Base-by-base conservation (phyloP, 2,329 filamentous ascomycete genomes). In the Shiraia sp. region DNA sequence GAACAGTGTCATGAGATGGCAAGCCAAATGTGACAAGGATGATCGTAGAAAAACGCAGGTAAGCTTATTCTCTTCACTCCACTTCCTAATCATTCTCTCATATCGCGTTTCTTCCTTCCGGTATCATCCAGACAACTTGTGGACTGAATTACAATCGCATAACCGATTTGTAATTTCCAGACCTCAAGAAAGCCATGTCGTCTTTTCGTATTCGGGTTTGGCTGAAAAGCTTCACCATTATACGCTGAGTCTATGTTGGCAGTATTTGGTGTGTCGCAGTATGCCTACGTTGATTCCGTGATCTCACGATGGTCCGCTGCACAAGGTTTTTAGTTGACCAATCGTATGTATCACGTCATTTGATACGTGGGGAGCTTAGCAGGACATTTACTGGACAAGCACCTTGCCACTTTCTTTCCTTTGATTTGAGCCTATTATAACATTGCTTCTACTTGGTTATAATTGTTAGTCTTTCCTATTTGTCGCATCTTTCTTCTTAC, bases 1-100 rank as follows among this genome's bases (percentile, higher is more conserved):
- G 73, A 90, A 87, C 49, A 90, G 83, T 50, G 84, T 90, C 5
- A 78, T 87, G 63, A 75, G 88, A 52, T 80, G 78, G 66, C 58
- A 87, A 40, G 71, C 84, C 19, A 83, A 83, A 62, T 78, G 79
- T 54, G 81, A 83, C 36, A 87, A 82, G 65, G 83, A 85, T 28
- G 49, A 55, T 17, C 76, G 76, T 36, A 88, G 81, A 67, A 87
- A 82, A 69, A 67, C 24, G 36, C 61, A 65, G 59, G 66, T 69
- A 55, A 57, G 65, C 13, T 15, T 38, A 10, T 27, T 16, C 8
- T 40, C 33, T 19, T 34, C 17, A n/a, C 6, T 44, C 9, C 6
- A 14, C 10, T 26, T 17, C 10, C 24, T 1, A 32, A 14, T 27
- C 33, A 5, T 17, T 29, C 29, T 9, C 40, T 17, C 29, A 10